Conservation (phyloP, 208 protist species). For the Vickermania ingenoplastis region DNA sequence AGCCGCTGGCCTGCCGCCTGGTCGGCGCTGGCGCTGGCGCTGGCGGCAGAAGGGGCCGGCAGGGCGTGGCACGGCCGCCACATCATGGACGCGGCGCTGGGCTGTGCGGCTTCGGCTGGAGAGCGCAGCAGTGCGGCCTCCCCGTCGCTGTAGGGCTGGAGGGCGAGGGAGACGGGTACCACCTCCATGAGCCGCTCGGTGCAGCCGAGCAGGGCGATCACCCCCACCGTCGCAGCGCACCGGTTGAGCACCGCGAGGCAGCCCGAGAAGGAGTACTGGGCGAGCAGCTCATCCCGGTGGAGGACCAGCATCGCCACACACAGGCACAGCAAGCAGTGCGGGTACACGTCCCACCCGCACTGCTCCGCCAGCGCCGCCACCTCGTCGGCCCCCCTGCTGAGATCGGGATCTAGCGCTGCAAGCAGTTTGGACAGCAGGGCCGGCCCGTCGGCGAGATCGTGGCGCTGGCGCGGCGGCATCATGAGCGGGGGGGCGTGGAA, state of each 20-base stretch:
- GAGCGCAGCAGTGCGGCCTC: background rate
- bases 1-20: background rate
- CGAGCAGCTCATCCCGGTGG: constrained; percentile 26
- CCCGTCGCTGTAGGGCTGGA: background rate
- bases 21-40: background rate
- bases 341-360: background rate
- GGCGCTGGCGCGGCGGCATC: background rate
- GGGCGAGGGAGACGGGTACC: constrained; percentile 23
- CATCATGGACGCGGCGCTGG: background rate
- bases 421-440: background rate
- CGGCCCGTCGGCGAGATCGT: background rate
- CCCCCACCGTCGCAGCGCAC: constrained; percentile 15
- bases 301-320: constrained; percentile 30
- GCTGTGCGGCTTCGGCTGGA: too few species aligned
- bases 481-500: constrained; percentile 2
- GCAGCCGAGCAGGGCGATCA: constrained; percentile 22
- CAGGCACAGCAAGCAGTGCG: constrained; percentile 22
- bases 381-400: background rate
- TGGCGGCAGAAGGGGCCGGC: background rate
- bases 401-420: background rate
- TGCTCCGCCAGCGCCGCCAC: background rate
- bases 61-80: background rate
- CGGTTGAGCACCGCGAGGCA: constrained; percentile 37
- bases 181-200: constrained; percentile 22
- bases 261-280: constrained; percentile 27